Base-by-base conservation (phyloP, 192 early-diverging fungal genomes). In the Coemansia guatemalensis region DNA sequence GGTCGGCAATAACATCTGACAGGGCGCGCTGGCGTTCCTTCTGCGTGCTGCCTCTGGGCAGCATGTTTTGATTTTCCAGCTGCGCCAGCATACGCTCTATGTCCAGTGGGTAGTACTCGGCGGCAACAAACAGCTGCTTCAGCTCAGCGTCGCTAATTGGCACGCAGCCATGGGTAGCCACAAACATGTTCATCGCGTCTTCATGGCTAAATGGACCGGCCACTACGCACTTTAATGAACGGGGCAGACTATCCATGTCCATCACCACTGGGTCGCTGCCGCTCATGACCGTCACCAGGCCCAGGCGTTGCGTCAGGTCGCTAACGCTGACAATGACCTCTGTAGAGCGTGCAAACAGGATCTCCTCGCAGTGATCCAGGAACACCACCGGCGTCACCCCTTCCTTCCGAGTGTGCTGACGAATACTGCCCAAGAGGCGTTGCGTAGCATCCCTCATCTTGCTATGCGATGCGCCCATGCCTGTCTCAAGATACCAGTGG, bases 321-420 rank as follows among this genome's bases (percentile, higher is more conserved):
- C 20, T 12, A 4, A 53, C 21, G 14, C 29, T 65, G 26, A 65
- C 24, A 22, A 74, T 61, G 0, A 49, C 29, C 3, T 53, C 44
- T 2, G 52, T 39, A n/a, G 62, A 26, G 8, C 30, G 26, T 8
- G 49, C 58, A 14, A 27, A 22, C 14, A 57, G 30, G 9, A 62
- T n/a, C 11, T 51, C 29, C 49, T 74, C 73, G 48, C 54, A 74
- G 3, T 32, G 51, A 23, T 74, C 73, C 20, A 74, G 53, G 21
- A 74, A 61, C 6, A 61, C 12, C 1, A 69, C 48, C 24, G 59
- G 30, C 14, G 67, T 69, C 2, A 65, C 29, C 1, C 22, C 52
- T 5, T 63, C 14, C 22, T n/a, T 7, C 1, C 32, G 25, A 47
- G 64, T 59, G 17, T 67, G 30, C n/a, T 55, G 18, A 22, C 55